phyloP scores from a whole-genome alignment of 2,329 filamentous ascomycete species.

The Aspergillus ustus region DNA sequence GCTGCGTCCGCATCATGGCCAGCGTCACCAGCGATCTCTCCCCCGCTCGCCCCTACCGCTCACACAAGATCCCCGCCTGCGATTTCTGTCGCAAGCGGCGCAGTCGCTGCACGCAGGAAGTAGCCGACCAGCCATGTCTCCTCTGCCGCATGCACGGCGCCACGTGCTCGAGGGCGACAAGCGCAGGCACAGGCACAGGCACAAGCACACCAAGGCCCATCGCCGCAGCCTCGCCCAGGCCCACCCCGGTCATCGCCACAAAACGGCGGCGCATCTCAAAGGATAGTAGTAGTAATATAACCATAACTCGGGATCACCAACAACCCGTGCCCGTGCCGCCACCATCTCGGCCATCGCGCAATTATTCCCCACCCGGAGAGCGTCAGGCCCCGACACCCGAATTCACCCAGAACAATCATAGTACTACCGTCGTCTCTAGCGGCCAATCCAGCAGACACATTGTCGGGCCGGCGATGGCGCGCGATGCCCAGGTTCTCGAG shows the following conservation, averaged over 20 bases:
- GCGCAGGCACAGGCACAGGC: no score
- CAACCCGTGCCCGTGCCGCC: neutral
- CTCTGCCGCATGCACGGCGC: constrained; percentile 14
- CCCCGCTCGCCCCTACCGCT: constrained; percentile 10
- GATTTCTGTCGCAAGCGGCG: constrained; percentile 14
- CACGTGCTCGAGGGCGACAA: neutral
- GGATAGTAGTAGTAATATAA: neutral
- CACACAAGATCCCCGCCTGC: constrained; percentile 11
- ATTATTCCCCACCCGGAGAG: neutral
- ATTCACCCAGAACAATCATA: constrained; percentile 8
- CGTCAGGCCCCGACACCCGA: neutral
- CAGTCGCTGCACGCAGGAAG: constrained; percentile 15
- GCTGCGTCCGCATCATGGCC: neutral
- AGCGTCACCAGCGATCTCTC: neutral
- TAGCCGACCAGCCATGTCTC: constrained; percentile 13
- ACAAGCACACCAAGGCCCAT: no score
- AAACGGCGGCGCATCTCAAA: constrained; percentile 4
- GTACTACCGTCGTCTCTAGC: neutral
- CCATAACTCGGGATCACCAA: neutral
- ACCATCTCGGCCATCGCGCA: neutral
- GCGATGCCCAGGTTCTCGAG: constrained; percentile 13
- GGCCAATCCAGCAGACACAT: constrained; percentile 11
- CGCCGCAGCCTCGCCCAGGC: neutral
- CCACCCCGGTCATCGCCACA: neutral
- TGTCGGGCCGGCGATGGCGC: constrained; percentile 12